Percentiles rank a stretch among this genome's conserved stretches.
These are phyloP conservation scores for Filosporella fistucella DNA, from an alignment of 495 filamentous ascomycete species.

Conservation along the genomic window DNA sequence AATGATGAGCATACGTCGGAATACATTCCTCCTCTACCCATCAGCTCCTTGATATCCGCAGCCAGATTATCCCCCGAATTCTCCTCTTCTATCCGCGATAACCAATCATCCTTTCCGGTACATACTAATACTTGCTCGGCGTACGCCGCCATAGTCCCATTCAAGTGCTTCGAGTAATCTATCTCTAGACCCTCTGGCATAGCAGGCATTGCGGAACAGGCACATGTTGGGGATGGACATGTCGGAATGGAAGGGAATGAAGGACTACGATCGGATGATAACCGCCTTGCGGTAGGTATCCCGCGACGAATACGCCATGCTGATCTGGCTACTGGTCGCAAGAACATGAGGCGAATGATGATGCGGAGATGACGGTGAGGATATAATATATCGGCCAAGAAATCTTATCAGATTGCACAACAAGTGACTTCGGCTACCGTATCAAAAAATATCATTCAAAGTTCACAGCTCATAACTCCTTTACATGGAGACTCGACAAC, in stretches of 20 bases:
- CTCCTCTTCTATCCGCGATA: slow-evolving; percentile 58
- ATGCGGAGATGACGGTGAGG: neutral
- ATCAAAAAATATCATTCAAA: neutral
- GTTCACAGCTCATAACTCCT: neutral
- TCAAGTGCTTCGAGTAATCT: slow-evolving; percentile 62
- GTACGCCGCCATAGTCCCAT: slow-evolving; percentile 74
- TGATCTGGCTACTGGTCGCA: slow-evolving; percentile 12
- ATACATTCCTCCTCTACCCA: slow-evolving; percentile 61
- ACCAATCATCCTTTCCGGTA: slow-evolving; percentile 80
- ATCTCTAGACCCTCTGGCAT: slow-evolving; percentile 71
- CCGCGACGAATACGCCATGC: slow-evolving; percentile 1
- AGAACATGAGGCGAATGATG: slow-evolving; percentile 22
- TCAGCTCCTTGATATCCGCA: slow-evolving; percentile 60
- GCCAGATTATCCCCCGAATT: slow-evolving; percentile 57
- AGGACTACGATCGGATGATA: neutral
- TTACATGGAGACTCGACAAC: neutral
- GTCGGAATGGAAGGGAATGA: slow-evolving; percentile 20
- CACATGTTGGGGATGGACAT: slow-evolving; percentile 70
- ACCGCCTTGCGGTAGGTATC: neutral
- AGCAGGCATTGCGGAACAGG: slow-evolving; percentile 59
- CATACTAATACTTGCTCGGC: slow-evolving; percentile 77
- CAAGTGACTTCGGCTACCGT: neutral
- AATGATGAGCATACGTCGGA: slow-evolving; percentile 44
- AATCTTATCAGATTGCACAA: slow-evolving; percentile 8
- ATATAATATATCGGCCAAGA: neutral